A percentile compares a stretch with the other conserved stretches of the same genome.
Conservation (phyloP, 305 asterid species). For the Withania somnifera region DNA sequence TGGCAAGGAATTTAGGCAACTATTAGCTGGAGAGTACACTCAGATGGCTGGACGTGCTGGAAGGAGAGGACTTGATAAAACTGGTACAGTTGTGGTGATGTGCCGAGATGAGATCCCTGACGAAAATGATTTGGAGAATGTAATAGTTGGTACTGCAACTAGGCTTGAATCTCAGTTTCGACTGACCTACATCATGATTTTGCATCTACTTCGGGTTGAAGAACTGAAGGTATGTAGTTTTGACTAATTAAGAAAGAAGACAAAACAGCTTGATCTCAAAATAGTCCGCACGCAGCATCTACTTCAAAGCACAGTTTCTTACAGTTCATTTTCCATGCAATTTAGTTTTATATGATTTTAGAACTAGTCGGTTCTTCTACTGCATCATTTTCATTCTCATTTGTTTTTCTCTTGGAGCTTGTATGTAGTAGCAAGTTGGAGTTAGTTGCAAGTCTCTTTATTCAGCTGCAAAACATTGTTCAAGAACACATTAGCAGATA, state of each 20-base stretch:
- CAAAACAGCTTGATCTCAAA: background rate
- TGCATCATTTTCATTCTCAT: background rate
- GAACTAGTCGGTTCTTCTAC: background rate
- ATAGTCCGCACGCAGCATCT: background rate
- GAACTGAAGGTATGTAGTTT: conserved; percentile 71
- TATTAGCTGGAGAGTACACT: conserved; percentile 97
- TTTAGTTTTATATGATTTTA: background rate
- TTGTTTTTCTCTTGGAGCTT: background rate
- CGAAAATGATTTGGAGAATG: conserved; percentile 62
- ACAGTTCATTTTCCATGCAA: background rate
- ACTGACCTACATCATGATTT: conserved; percentile 90
- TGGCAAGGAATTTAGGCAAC: conserved; percentile 82
- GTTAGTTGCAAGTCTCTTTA: background rate
- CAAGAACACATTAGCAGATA: background rate
- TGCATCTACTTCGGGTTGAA: conserved; percentile 97
- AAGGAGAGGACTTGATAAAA: conserved; percentile 97
- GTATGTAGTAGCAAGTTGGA: background rate
- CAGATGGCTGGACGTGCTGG: conserved; percentile 99
- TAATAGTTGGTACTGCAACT: conserved; percentile 88
- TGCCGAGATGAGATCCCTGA: conserved; percentile 94
- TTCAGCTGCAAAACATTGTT: background rate
- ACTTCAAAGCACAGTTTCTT: background rate
- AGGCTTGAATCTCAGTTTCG: conserved; percentile 95
- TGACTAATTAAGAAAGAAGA: conserved; percentile 12
- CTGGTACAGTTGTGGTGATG: conserved; percentile 81